Conservation (phyloP, 305 asterid genomes). For the Rubia peregrina region DNA sequence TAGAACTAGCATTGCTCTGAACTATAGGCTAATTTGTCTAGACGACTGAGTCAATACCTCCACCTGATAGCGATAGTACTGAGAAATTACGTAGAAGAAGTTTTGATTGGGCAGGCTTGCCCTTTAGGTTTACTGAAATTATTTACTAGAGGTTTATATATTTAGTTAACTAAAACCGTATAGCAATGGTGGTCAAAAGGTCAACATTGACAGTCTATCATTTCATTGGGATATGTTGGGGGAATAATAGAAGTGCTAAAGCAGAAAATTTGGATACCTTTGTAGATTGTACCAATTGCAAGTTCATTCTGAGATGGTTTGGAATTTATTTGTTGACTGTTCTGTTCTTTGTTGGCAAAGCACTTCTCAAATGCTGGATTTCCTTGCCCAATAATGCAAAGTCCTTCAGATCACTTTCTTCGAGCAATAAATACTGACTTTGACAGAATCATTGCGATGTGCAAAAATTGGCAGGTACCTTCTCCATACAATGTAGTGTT, state of each 20-base stretch:
- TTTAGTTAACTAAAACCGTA: neutral
- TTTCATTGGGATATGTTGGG: neutral
- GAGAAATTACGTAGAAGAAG: neutral
- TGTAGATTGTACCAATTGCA: neutral
- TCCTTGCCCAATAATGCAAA: constrained; percentile 99
- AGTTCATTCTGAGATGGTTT: neutral
- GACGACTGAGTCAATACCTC: too few species aligned
- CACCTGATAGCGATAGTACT: too few species aligned
- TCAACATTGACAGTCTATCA: neutral
- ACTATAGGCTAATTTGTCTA: neutral
- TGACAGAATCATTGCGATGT: constrained; percentile 95
- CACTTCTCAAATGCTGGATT: constrained; percentile 99
- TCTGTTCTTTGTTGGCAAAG: constrained; percentile 36
- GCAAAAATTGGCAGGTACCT: constrained; percentile 99
- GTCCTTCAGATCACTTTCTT: constrained; percentile 98
- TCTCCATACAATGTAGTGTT: constrained; percentile 12
- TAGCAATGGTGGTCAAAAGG: neutral
- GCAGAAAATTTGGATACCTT: neutral
- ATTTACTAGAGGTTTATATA: neutral
- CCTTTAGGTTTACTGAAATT: neutral
- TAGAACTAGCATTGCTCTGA: neutral
- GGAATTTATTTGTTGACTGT: constrained; percentile 10
- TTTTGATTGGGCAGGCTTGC: neutral
- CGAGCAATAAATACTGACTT: constrained; percentile 97
- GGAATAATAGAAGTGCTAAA: neutral